Percentiles rank a stretch among this genome's conserved stretches.
Conservation (phyloP, 2,329 filamentous ascomycete genomes). For the Stagonosporopsis chrysanthemi region DNA sequence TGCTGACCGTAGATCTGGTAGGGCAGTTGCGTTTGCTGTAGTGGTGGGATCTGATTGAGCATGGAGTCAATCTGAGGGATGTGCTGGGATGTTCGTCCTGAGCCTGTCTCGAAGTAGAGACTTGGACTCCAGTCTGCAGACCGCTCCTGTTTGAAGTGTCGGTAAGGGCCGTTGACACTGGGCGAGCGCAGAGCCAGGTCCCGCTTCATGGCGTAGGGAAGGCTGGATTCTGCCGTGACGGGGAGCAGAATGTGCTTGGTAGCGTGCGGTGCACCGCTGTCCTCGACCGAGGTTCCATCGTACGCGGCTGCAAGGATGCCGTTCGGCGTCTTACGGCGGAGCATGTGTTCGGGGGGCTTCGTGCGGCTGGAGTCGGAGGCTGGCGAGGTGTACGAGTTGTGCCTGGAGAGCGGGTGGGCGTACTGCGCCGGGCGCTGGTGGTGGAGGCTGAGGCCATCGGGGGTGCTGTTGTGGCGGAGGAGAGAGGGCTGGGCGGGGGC, state of each 20-base stretch:
- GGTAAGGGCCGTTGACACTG: slow-evolving; percentile 24
- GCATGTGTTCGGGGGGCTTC: slow-evolving; percentile 71
- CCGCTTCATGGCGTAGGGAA: slow-evolving; percentile 45
- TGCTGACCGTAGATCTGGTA: slow-evolving; percentile 54
- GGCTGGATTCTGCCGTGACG: slow-evolving; percentile 55
- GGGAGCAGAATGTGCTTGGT: slow-evolving; percentile 85
- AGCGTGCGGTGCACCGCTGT: slow-evolving; percentile 75
- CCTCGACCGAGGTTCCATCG: slow-evolving; percentile 80
- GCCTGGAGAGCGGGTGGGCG: slow-evolving; percentile 50
- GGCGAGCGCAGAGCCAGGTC: slow-evolving; percentile 49
- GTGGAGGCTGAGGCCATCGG: slow-evolving; percentile 33
- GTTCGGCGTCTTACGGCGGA: slow-evolving; percentile 90
- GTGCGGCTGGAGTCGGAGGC: slow-evolving; percentile 32
- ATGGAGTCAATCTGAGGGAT: slow-evolving; percentile 66
- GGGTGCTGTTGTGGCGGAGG: slow-evolving; percentile 36
- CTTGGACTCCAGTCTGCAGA: slow-evolving; percentile 45
- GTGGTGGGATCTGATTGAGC: slow-evolving; percentile 65
- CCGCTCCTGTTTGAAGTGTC: slow-evolving; percentile 31
- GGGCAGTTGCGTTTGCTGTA: slow-evolving; percentile 52
- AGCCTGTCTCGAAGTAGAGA: slow-evolving; percentile 48
- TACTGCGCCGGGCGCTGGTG: slow-evolving; percentile 44
- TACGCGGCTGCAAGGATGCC: slow-evolving; percentile 93
- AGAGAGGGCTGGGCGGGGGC: slow-evolving; percentile 35
- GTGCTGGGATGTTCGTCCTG: slow-evolving; percentile 50
- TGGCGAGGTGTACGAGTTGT: slow-evolving; percentile 47